Evolutionary conservation across 2,329 filamentous ascomycete species (phyloP).

Genomic region (Ophiosphaerella herpotricha): DNA sequence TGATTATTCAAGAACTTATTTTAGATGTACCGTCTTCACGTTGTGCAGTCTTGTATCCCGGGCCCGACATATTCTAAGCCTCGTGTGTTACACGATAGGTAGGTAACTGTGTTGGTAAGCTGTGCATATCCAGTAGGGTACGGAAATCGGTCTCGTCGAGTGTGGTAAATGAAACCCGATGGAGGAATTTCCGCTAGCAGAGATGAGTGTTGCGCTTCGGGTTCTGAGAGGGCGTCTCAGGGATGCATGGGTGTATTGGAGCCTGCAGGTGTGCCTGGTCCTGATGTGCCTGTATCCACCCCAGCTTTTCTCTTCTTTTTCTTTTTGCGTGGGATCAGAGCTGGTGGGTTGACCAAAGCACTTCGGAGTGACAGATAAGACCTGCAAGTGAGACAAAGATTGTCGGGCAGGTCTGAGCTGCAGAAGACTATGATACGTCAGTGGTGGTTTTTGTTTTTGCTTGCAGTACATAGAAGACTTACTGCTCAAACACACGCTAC

Average conservation of each 20-base stretch:
- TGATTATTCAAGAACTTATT: too few species aligned
- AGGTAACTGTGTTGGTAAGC: background rate
- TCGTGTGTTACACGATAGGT: background rate
- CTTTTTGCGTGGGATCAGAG: slow-evolving; percentile 45
- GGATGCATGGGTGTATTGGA: slow-evolving; percentile 40
- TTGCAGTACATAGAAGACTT: slow-evolving; percentile 29
- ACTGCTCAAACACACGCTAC: slow-evolving; percentile 92
- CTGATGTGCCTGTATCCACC: slow-evolving; percentile 42
- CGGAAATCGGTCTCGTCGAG: background rate
- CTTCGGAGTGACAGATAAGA: slow-evolving; percentile 45
- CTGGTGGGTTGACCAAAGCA: slow-evolving; percentile 39
- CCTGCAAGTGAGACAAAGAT: slow-evolving; percentile 46
- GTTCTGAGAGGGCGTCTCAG: slow-evolving; percentile 15
- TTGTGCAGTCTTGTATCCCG: background rate
- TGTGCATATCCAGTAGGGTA: background rate
- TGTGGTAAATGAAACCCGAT: background rate
- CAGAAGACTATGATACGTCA: slow-evolving; percentile 41
- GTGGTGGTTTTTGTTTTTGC: background rate
- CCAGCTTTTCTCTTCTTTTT: slow-evolving; percentile 46
- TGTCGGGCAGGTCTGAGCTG: slow-evolving; percentile 36
- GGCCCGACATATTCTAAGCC: background rate
- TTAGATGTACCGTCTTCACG: too few species aligned
- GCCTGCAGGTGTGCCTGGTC: slow-evolving; percentile 37
- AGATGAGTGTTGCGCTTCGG: background rate
- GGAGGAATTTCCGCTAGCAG: background rate